Conservation (phyloP, 495 filamentous ascomycete genomes). For the Halenospora varia region DNA sequence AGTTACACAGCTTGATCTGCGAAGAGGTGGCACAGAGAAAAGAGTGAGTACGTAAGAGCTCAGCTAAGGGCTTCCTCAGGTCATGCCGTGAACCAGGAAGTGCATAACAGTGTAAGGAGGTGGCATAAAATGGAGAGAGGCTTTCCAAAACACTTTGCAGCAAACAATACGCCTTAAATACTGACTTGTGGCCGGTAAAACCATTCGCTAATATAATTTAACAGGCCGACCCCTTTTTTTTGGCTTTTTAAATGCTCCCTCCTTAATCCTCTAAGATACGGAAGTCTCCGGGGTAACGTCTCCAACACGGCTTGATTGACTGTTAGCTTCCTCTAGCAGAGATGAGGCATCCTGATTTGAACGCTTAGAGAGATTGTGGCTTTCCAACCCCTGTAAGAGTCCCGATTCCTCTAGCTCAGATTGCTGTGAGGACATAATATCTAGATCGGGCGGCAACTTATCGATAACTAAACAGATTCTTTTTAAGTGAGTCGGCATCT, state of each 20-base stretch:
- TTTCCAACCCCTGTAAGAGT: conserved; percentile 14
- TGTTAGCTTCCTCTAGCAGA: conserved; percentile 4
- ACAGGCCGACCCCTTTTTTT: conserved; percentile 2
- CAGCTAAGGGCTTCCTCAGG: too few species aligned
- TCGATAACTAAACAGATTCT: conserved; percentile 39
- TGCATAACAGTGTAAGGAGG: too few species aligned
- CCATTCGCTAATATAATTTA: conserved; percentile 3
- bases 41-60: too few species aligned
- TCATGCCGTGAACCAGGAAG: too few species aligned
- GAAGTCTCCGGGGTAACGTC: conserved; percentile 2
- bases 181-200: conserved; percentile 1
- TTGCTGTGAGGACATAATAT: conserved; percentile 9
- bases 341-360: conserved; percentile 4
- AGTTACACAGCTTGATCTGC: too few species aligned
- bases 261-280: conserved; percentile 2
- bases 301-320: neutral
- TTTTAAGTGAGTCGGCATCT: conserved; percentile 39
- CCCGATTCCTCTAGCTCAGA: conserved; percentile 12
- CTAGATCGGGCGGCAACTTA: conserved; percentile 26
- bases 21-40: too few species aligned
- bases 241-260: neutral
- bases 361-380: neutral
- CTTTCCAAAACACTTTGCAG: neutral
- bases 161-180: conserved; percentile 5
- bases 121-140: too few species aligned